A percentile compares a stretch with the other conserved stretches of the same genome.
These are phyloP conservation scores for Theobroma cacao DNA, from an alignment of 345 rosid species.

Conservation along the genomic window DNA sequence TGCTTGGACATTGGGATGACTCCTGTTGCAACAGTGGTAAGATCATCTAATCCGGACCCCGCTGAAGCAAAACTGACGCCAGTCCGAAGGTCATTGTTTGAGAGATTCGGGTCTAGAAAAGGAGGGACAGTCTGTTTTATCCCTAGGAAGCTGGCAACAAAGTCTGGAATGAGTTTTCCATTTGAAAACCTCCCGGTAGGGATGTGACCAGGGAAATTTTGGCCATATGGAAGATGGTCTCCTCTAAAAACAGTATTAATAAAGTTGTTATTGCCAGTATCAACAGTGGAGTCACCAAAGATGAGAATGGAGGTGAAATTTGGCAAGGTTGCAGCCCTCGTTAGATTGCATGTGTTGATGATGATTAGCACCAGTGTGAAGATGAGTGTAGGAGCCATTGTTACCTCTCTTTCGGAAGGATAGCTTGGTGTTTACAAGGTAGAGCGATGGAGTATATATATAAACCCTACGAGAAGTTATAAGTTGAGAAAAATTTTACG, in stretches of 20 bases:
- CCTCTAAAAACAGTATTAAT: slow-evolving; percentile 19
- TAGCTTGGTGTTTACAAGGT: neutral
- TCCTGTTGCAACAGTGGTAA: slow-evolving; percentile 11
- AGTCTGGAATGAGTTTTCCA: slow-evolving; percentile 46
- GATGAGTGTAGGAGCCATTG: neutral
- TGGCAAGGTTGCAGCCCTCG: neutral
- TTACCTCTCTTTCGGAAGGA: neutral
- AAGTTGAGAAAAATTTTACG: neutral
- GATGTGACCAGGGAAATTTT: slow-evolving; percentile 25
- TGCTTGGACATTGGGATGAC: slow-evolving; percentile 45
- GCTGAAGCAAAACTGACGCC: slow-evolving; percentile 50
- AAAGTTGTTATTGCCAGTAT: slow-evolving; percentile 28
- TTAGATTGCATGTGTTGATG: neutral
- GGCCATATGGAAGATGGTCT: slow-evolving; percentile 44
- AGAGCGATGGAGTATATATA: neutral
- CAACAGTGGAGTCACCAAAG: slow-evolving; percentile 25
- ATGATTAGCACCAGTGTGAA: neutral
- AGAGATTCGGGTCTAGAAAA: slow-evolving; percentile 33
- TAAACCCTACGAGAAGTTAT: neutral
- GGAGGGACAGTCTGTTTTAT: slow-evolving; percentile 44
- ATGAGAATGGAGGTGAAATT: slow-evolving; percentile 13
- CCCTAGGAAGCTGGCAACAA: slow-evolving; percentile 33
- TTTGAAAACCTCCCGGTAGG: slow-evolving; percentile 52
- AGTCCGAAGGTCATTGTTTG: slow-evolving; percentile 20
- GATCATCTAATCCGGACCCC: slow-evolving; percentile 41